Evolutionary conservation across 2,329 filamentous ascomycete genomes (phyloP).

Genomic region (Apiospora kogelbergensis): DNA sequence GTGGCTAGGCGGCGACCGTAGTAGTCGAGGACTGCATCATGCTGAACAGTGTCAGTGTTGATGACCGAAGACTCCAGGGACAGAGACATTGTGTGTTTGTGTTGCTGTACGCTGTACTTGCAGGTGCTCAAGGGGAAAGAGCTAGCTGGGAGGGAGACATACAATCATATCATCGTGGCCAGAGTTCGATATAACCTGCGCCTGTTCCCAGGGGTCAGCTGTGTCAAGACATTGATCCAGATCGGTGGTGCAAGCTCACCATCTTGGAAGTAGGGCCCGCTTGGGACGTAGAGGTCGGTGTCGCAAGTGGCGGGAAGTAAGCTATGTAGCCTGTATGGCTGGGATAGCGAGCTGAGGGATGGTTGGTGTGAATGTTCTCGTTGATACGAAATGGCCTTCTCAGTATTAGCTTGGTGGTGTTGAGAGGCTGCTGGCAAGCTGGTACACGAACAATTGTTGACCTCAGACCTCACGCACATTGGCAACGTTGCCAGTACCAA

Average conservation of each 20-base stretch:
- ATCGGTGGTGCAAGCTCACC: background rate
- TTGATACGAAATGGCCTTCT: background rate
- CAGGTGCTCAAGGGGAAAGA: background rate
- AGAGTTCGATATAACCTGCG: slow-evolving; percentile 78
- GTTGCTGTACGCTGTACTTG: background rate
- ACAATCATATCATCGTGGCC: slow-evolving; percentile 99
- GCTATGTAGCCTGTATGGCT: background rate
- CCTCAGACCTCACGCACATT: background rate
- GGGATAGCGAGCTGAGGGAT: background rate
- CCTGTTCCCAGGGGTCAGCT: slow-evolving; percentile 27
- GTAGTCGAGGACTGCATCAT: slow-evolving; percentile 98
- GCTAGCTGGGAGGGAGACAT: slow-evolving; percentile 31
- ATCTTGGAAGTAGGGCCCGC: background rate
- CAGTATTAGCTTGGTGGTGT: background rate
- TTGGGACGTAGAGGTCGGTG: background rate
- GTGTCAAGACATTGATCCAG: background rate
- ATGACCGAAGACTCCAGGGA: slow-evolving; percentile 13
- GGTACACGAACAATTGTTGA: background rate
- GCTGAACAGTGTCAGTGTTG: slow-evolving; percentile 49
- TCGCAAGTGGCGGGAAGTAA: background rate
- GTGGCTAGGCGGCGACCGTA: slow-evolving; percentile 95
- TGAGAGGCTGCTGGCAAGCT: background rate
- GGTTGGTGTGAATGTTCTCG: background rate
- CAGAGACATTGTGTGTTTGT: background rate
- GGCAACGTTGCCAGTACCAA: slow-evolving; percentile 7